Conservation (phyloP, 1,139 yeast species). For the Eremothecium sinecaudum region DNA sequence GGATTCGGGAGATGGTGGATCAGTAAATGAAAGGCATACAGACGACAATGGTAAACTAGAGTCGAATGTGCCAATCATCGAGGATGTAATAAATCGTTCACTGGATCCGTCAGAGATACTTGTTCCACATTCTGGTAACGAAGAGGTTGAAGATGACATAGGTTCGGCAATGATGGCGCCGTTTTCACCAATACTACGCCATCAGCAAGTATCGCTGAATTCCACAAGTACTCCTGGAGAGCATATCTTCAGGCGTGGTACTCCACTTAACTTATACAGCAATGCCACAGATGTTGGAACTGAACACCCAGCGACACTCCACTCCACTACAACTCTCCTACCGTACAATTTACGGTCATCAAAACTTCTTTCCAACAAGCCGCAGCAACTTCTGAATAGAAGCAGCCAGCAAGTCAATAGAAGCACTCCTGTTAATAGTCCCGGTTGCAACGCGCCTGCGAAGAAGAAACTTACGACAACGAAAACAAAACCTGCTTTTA, state of each 20-base stretch:
- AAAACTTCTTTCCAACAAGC: constrained; percentile 1
- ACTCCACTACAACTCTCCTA: constrained; percentile 1
- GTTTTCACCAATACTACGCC: constrained; percentile 9
- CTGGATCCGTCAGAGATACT: constrained; percentile 13
- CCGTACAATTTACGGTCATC: constrained; percentile 1
- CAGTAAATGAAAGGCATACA: constrained; percentile 2
- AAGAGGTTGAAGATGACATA: constrained; percentile 3
- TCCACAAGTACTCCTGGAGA: neutral
- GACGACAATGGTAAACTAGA: too few relatives aligned
- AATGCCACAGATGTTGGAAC: constrained; percentile 2
- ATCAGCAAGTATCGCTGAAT: constrained; percentile 6
- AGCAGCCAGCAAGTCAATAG: neutral
- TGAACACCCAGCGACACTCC: constrained; percentile 4
- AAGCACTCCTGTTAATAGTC: neutral
- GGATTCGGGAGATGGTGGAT: constrained; percentile 1
- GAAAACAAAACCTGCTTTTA: constrained; percentile 71
- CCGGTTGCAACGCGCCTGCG: neutral
- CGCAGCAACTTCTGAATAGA: neutral
- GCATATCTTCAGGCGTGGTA: constrained; percentile 6
- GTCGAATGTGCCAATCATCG: constrained; percentile 12
- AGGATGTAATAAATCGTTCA: constrained; percentile 26
- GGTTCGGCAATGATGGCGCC: constrained; percentile 6
- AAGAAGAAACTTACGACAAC: constrained; percentile 14
- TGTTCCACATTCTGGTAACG: constrained; percentile 4
- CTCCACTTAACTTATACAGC: constrained; percentile 7